These are phyloP conservation scores for Camptophora hylomeconis DNA, from an alignment of 2,329 filamentous ascomycete genomes.

Conservation along the genomic window DNA sequence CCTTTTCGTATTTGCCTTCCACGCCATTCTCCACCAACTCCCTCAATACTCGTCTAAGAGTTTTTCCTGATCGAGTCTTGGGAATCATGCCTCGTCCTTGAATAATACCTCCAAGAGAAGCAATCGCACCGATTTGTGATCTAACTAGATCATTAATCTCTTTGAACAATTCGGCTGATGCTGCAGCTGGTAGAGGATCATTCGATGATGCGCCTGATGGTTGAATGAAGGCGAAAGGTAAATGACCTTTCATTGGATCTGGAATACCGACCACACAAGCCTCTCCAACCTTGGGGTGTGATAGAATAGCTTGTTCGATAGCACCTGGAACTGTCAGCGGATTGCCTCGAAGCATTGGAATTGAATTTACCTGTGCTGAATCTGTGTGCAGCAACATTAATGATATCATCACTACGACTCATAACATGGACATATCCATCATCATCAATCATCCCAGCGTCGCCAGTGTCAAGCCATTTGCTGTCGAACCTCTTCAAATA, in stretches of 20 bases:
- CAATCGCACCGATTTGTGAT: slow-evolving; percentile 74
- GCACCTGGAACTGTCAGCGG: slow-evolving; percentile 40
- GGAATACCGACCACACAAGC: slow-evolving; percentile 78
- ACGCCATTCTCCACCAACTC: slow-evolving; percentile 75
- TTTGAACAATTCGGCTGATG: slow-evolving; percentile 31
- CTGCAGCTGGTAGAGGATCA: slow-evolving; percentile 21
- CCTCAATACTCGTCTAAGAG: slow-evolving; percentile 64
- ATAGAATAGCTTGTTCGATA: slow-evolving; percentile 82
- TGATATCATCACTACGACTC: slow-evolving; percentile 65
- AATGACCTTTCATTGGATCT: slow-evolving; percentile 73
- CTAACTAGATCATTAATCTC: slow-evolving; percentile 47
- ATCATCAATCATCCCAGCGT: slow-evolving; percentile 72
- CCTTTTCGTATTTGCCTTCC: slow-evolving; percentile 57
- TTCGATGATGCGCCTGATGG: slow-evolving; percentile 30
- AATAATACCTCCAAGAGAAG: slow-evolving; percentile 68
- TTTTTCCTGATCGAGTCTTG: slow-evolving; percentile 87
- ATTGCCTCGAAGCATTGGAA: slow-evolving; percentile 5
- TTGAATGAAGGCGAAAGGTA: slow-evolving; percentile 83
- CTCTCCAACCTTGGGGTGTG: slow-evolving; percentile 67
- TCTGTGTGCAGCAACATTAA: slow-evolving; percentile 89
- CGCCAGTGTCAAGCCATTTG: slow-evolving; percentile 80
- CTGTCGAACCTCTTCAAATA: slow-evolving; percentile 74
- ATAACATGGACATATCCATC: slow-evolving; percentile 55
- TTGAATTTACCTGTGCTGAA: slow-evolving; percentile 61
- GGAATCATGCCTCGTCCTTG: slow-evolving; percentile 79